Conservation (phyloP, 75 land plant species). For the Cryptomeria japonica region DNA sequence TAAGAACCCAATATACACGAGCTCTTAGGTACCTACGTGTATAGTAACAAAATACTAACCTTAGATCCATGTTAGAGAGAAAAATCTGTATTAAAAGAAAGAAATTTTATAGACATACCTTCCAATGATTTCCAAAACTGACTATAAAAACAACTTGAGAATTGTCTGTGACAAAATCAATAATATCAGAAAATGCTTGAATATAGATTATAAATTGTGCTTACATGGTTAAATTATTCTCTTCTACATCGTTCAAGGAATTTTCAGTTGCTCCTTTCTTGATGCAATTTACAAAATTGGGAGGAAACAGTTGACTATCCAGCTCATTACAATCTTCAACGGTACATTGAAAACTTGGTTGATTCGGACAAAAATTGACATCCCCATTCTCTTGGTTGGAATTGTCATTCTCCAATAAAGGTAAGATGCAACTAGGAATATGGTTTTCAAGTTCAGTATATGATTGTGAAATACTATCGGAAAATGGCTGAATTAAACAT, state of each 20-base stretch:
- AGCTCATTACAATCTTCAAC: slow-evolving; percentile 20
- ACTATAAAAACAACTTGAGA: not conserved
- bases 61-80: not conserved
- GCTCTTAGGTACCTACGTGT: not conserved
- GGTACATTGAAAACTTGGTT: slow-evolving; percentile 14
- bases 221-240: slow-evolving; percentile 33
- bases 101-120: not conserved
- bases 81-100: not conserved
- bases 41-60: not conserved
- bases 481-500: not conserved
- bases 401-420: slow-evolving; percentile 16
- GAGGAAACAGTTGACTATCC: slow-evolving; percentile 17
- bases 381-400: not conserved
- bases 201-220: not conserved
- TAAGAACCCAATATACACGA: not conserved
- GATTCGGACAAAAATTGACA: slow-evolving; percentile 20
- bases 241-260: slow-evolving; percentile 36
- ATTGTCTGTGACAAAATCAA: not conserved
- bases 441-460: slow-evolving; percentile 14
- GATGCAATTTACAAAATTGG: slow-evolving; percentile 42
- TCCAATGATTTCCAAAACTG: not conserved
- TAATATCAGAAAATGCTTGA: not conserved
- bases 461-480: not conserved
- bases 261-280: slow-evolving; percentile 29
- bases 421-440: slow-evolving; percentile 20